A percentile compares a stretch with the other conserved stretches of the same genome.
Evolutionary conservation across 192 early-diverging fungal species (phyloP).

Genomic region (Coemansia sp.): DNA sequence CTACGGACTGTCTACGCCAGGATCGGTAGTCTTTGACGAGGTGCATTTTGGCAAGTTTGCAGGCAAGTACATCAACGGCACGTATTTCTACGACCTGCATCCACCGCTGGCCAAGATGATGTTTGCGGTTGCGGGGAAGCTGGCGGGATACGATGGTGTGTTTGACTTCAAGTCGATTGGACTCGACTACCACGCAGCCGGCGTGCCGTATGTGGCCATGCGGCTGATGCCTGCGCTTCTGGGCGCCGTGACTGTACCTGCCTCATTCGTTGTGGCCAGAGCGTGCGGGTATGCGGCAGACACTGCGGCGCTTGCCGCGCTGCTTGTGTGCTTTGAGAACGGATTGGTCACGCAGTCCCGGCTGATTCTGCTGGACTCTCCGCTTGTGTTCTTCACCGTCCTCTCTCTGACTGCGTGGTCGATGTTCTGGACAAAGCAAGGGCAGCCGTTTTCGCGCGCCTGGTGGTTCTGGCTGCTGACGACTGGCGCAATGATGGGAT

Average conservation of each 20-base stretch:
- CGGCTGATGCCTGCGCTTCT: conserved; percentile 76
- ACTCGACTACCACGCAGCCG: conserved; percentile 80
- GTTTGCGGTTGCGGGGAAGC: conserved; percentile 73
- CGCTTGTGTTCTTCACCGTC: conserved; percentile 86
- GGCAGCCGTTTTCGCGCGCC: conserved; percentile 66
- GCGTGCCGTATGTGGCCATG: conserved; percentile 92
- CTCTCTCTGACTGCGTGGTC: conserved; percentile 82
- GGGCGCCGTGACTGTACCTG: conserved; percentile 82
- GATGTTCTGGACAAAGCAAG: conserved; percentile 76
- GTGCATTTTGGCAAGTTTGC: conserved; percentile 99
- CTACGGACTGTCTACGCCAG: conserved; percentile 36
- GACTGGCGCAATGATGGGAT: conserved; percentile 80
- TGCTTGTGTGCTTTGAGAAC: conserved; percentile 90
- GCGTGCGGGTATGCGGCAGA: conserved; percentile 74
- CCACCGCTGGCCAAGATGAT: conserved; percentile 94
- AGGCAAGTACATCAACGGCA: conserved; percentile 79
- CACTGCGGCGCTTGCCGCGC: conserved; percentile 73
- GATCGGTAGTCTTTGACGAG: conserved; percentile 83
- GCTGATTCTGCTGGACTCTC: conserved; percentile 90
- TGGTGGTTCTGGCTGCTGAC: conserved; percentile 94
- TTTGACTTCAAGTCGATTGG: conserved; percentile 97
- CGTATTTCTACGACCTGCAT: conserved; percentile 95
- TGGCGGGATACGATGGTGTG: conserved; percentile 89
- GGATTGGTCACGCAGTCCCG: conserved; percentile 88
- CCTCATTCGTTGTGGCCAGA: conserved; percentile 76